These are phyloP conservation scores for Vitis hybrid DNA, from an alignment of 177 flowering plant species.

Conservation along the genomic window DNA sequence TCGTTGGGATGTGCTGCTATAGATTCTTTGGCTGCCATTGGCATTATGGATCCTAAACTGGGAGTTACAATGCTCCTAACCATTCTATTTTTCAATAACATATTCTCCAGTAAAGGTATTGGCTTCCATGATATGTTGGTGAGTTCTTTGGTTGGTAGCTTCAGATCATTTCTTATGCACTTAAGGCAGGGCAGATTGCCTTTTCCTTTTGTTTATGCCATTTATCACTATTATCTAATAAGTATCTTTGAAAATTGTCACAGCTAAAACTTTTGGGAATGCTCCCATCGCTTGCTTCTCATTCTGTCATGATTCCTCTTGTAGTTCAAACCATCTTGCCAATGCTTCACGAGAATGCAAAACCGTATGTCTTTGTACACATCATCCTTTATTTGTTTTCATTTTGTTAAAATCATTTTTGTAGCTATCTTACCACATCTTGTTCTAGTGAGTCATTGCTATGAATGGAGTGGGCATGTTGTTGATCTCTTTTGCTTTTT, in stretches of 20 bases:
- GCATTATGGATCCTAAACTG: constrained; percentile 60
- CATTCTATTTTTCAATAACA: constrained; percentile 59
- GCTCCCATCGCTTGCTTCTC: constrained; percentile 85
- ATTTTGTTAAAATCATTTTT: neutral
- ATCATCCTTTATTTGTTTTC: neutral
- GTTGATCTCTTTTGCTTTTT: neutral
- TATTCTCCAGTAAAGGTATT: constrained; percentile 34
- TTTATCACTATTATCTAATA: neutral
- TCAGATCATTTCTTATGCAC: constrained; percentile 3
- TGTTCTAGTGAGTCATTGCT: no score
- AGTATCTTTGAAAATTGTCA: constrained; percentile 15
- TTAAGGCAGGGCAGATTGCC: neutral
- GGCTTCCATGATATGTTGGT: constrained; percentile 48
- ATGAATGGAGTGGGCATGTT: no score
- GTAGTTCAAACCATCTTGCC: constrained; percentile 77
- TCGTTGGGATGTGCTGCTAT: constrained; percentile 47
- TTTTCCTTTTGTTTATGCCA: constrained; percentile 3
- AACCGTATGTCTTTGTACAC: constrained; percentile 50
- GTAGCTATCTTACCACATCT: no score
- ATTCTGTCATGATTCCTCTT: constrained; percentile 75
- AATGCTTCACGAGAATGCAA: constrained; percentile 69
- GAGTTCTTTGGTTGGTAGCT: constrained; percentile 21
- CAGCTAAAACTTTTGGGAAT: constrained; percentile 77
- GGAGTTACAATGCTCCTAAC: constrained; percentile 66
- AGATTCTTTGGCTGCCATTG: constrained; percentile 61